Evolutionary conservation across 176 grass and related monocot genomes (phyloP).

Genomic region (Avena sativa): DNA sequence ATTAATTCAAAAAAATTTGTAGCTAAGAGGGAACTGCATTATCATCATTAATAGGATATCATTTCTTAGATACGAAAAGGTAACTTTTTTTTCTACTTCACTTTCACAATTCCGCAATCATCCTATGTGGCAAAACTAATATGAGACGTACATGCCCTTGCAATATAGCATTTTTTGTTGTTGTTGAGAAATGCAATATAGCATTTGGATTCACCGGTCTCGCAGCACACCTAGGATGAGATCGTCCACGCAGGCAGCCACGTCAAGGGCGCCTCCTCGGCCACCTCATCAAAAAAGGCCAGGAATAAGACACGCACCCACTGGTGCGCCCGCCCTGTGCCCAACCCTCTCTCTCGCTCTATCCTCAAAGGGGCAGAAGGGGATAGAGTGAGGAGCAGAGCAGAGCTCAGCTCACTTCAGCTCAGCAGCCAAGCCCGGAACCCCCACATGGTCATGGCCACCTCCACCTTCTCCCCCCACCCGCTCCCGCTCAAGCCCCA

Average conservation of each 20-base stretch:
- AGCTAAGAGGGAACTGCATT: too few species aligned
- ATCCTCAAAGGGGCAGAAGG: not conserved
- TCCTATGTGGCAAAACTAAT: too few species aligned
- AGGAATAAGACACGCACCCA: not conserved
- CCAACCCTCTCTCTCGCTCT: not conserved
- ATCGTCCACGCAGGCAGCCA: constrained; percentile 7
- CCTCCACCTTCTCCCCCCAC: constrained; percentile 53
- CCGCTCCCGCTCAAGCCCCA: constrained; percentile 29
- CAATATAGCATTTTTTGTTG: too few species aligned
- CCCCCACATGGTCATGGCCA: constrained; percentile 58
- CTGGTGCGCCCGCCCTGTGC: not conserved
- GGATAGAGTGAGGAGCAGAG: constrained; percentile 21
- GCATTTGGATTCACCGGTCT: not conserved
- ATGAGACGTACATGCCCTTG: too few species aligned
- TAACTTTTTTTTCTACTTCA: too few species aligned
- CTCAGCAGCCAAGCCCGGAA: not conserved
- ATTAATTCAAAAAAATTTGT: too few species aligned
- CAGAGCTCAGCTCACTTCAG: constrained; percentile 12
- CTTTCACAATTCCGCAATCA: too few species aligned
- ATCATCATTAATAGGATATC: too few species aligned
- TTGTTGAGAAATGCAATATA: too few species aligned
- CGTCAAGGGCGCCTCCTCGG: not conserved
- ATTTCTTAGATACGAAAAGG: too few species aligned
- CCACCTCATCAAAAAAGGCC: constrained; percentile 25
- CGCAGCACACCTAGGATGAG: not conserved